Base-by-base conservation (phyloP, 108 stramenopile species). In the Cyclotella choctawhatcheeana region DNA sequence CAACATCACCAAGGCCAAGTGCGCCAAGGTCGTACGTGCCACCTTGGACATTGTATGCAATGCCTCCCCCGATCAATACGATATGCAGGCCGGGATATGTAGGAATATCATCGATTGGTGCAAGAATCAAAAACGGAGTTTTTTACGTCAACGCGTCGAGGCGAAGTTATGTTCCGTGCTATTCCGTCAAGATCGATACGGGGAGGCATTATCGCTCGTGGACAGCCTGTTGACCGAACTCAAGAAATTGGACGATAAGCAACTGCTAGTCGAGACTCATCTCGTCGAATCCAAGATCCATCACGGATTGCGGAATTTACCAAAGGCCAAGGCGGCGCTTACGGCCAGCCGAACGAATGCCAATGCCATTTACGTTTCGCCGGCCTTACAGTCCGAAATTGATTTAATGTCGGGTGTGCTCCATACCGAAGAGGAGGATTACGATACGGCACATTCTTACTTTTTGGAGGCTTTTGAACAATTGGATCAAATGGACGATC, bases 391-490 rank as follows among this genome's bases (percentile, higher is more conserved):
- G 77, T 96, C 96, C 6, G 89, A 90, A 58, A 96, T 99, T 52
- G 99, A 99, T 67, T 81, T 89, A 73, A 98, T 99, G 97, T 91
- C 91, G 35, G 99, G 99, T 30, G 93, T 91, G 6, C 93, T 99
- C 26, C 96, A 98, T 76, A 94, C 94, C 33, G 98, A 99, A 76
- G 99, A 99, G 77, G 85, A 89, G 22, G 99, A 99, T 84, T 99
- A 98, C 85, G 91, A 96, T 69, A 99, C 99, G 8, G 95, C 97
- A 12, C 97, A 98, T 67, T 97, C 96, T 1, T 99, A 99, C 88
- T 99, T 99, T 89, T 83, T 99, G 70, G 99, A 99, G 78, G 97
- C 97, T 17, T 99, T 97, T 73, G 99, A 99, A 76, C 97, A 96
- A 72, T 88, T 95, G 32, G 96, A 97, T 73, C 88, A 93, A 68